Conservation (phyloP, 2,329 filamentous ascomycete genomes). For the Fusarium chuoi region DNA sequence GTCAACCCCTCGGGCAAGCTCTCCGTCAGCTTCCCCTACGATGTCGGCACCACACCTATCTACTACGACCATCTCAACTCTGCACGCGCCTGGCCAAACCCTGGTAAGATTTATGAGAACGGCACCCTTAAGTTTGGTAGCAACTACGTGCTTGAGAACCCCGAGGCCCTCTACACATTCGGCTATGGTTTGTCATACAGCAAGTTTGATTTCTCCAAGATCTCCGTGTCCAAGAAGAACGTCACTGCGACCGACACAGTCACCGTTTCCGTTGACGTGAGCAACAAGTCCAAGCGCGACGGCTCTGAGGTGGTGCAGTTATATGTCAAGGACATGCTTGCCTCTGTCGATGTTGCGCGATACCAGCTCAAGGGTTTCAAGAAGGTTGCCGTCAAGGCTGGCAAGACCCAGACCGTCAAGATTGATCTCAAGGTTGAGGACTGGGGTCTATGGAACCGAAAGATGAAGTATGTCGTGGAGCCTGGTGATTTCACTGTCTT, state of each 20-base stretch:
- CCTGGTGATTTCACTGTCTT: constrained; percentile 72
- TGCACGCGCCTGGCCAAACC: constrained; percentile 63
- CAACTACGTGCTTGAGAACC: constrained; percentile 71
- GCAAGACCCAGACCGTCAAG: constrained; percentile 63
- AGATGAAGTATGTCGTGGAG: constrained; percentile 80
- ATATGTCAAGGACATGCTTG: constrained; percentile 71
- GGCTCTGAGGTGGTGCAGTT: constrained; percentile 76
- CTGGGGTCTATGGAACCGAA: constrained; percentile 66
- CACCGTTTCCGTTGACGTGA: constrained; percentile 69
- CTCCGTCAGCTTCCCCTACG: constrained; percentile 73
- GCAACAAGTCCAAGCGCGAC: constrained; percentile 66
- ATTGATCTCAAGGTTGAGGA: constrained; percentile 66
- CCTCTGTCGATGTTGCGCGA: constrained; percentile 72
- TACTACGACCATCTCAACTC: constrained; percentile 81
- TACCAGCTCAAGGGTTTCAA: constrained; percentile 73
- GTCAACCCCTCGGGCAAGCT: constrained; percentile 74
- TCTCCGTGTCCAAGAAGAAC: constrained; percentile 60
- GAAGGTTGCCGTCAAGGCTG: constrained; percentile 70
- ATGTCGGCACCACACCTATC: constrained; percentile 73
- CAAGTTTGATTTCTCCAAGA: constrained; percentile 67
- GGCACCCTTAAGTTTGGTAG: constrained; percentile 72
- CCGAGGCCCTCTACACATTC: constrained; percentile 70
- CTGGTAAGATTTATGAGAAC: constrained; percentile 64
- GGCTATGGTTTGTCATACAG: constrained; percentile 75
- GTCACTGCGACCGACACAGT: constrained; percentile 62